Percentiles rank a stretch among this genome's conserved stretches.
phyloP scores from a whole-genome alignment of 208 protist genomes.

The Trichomonas gallinae region DNA sequence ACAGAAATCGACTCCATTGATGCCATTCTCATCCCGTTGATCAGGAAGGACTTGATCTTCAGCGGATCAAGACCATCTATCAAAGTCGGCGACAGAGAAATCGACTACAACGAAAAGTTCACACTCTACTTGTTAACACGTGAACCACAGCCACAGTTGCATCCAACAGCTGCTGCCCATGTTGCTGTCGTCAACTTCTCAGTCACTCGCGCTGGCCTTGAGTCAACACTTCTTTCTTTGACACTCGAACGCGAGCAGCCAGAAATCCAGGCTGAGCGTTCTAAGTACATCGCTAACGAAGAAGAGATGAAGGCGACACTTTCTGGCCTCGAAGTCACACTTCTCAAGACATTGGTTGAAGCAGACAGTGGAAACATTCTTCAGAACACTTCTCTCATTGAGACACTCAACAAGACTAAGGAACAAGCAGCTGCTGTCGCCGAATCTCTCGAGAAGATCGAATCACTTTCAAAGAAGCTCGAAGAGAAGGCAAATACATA shows the following conservation, averaged over 20 bases:
- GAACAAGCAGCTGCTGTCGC: slow-evolving; percentile 66
- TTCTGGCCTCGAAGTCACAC: slow-evolving; percentile 22
- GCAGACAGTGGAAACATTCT: background rate
- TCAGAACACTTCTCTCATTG: background rate
- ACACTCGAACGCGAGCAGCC: slow-evolving; percentile 89
- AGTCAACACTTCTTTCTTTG: slow-evolving; percentile 81
- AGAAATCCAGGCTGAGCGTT: slow-evolving; percentile 76
- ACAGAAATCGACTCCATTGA: slow-evolving; percentile 81
- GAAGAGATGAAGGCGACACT: slow-evolving; percentile 81
- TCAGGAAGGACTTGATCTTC: slow-evolving; percentile 68
- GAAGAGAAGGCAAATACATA: slow-evolving; percentile 79
- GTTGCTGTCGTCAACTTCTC: slow-evolving; percentile 82
- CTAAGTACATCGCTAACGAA: slow-evolving; percentile 70
- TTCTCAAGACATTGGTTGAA: background rate
- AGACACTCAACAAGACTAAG: slow-evolving; percentile 73
- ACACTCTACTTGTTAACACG: slow-evolving; percentile 77
- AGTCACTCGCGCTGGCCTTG: slow-evolving; percentile 79
- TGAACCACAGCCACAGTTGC: slow-evolving; percentile 60
- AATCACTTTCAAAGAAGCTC: slow-evolving; percentile 64
- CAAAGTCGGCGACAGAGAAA: slow-evolving; percentile 80
- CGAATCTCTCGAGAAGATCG: slow-evolving; percentile 61
- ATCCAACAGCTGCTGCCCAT: slow-evolving; percentile 68
- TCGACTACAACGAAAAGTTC: slow-evolving; percentile 87
- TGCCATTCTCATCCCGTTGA: slow-evolving; percentile 75
- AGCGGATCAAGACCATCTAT: slow-evolving; percentile 71